Evolutionary conservation across 768 basidiomycete species (phyloP), one percentile per base, ranked within the genome.

Genomic region (Collybiopsis confluens): DNA sequence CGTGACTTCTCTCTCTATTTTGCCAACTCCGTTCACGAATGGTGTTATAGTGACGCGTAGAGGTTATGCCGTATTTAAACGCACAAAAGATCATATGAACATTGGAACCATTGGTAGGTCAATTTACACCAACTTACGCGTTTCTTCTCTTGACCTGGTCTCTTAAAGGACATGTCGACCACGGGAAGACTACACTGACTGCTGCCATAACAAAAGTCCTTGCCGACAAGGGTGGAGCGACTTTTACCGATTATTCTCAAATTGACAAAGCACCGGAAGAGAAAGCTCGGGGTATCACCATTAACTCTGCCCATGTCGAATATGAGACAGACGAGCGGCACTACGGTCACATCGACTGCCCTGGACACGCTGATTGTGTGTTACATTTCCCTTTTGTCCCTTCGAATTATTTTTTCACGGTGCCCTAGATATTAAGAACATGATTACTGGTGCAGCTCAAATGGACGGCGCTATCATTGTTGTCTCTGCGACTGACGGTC

Each of bases 261-360:
- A 99, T 99, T 63, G 97, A 99, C 88, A 98, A 91, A 78, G 97
- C 97, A 8, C 97, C 97, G 2, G 97, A 99, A 73, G 97, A 99
- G 77, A 96, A 93, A 73, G 96, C 96, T 57, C 92, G 97, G 68
- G 97, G 97, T 72, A 99, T 99, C 73, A 99, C 97, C 57, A 99
- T 99, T 72, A 94, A 96, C 71, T 96, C 97, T 20, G 84, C 97
- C 48, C 97, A 99, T 68, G 94, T 99, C 68, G 97, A 99, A 70
- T 99, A 99, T 68, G 94, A 98, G 78, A 96, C 96, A 33, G 75
- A 75, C 16, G 75, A 69, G 35, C 83, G 96, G 53, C 96, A 98
- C 66, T 98, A 98, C 62, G 96, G 95, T 23, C 96, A 98, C 69
- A 96, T 98, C 65, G 96, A 98, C 73, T 98, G 95, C 73, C 92